Evolutionary conservation across 23 red algal genomes (phyloP).

Genomic region (Gracilaria vermiculophylla): DNA sequence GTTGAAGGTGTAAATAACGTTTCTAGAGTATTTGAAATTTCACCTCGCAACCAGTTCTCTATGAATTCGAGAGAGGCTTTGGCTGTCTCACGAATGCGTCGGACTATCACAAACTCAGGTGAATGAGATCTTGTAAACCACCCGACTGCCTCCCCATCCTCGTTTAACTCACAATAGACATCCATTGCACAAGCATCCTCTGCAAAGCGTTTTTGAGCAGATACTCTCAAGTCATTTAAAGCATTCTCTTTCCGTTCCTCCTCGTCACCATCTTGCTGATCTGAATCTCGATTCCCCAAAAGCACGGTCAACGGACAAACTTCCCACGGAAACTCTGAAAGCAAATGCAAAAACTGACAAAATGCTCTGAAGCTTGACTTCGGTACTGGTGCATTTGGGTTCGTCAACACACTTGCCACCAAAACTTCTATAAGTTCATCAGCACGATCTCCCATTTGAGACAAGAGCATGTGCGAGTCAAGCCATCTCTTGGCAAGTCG

Average conservation of each 20-base stretch:
- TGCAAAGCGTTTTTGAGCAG: constrained; percentile 6
- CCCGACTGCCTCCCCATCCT: constrained; percentile 24
- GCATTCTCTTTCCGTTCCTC: neutral
- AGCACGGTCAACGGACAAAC: constrained; percentile 55
- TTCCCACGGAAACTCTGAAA: constrained; percentile 72
- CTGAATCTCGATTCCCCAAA: constrained; percentile 12
- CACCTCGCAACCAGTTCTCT: neutral
- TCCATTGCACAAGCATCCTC: neutral
- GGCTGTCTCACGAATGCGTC: constrained; percentile 4
- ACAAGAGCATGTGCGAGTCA: constrained; percentile 66
- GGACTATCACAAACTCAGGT: neutral
- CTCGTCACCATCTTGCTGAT: neutral
- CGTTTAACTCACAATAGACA: neutral
- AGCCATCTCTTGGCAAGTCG: constrained; percentile 81
- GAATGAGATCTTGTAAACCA: neutral
- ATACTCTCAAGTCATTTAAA: neutral
- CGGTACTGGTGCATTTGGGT: neutral
- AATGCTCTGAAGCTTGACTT: constrained; percentile 53
- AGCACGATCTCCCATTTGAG: constrained; percentile 46
- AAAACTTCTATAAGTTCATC: constrained; percentile 78
- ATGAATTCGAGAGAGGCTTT: constrained; percentile 4
- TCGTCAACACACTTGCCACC: constrained; percentile 50
- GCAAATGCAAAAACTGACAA: constrained; percentile 73
- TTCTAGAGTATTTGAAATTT: neutral
- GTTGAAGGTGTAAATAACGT: constrained; percentile 36